Percentiles rank a stretch among this genome's conserved stretches.
Conservation (phyloP, 805 yeast species). For the Ogataea pignaliae region DNA sequence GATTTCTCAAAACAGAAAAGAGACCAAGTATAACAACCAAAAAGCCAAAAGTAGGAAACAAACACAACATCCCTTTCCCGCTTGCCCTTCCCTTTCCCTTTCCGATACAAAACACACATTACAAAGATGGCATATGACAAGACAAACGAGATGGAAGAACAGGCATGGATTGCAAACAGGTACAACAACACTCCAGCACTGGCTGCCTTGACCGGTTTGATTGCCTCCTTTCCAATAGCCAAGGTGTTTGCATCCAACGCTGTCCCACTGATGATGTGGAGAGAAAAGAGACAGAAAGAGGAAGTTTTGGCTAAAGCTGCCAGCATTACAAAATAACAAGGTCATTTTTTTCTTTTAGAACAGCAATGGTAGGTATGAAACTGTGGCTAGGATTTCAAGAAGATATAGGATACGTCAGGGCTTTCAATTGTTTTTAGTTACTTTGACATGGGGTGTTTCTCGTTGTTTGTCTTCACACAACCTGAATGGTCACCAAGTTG, state of each 20-base stretch:
- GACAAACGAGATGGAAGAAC: slow-evolving; percentile 36
- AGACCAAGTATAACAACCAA: no score
- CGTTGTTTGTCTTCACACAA: no score
- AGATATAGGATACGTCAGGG: no score
- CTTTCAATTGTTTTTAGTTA: no score
- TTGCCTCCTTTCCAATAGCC: slow-evolving; percentile 54
- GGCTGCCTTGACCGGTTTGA: slow-evolving; percentile 53
- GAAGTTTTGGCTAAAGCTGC: background rate
- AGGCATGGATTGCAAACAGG: slow-evolving; percentile 45
- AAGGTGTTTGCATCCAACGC: slow-evolving; percentile 58
- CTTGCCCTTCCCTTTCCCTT: background rate
- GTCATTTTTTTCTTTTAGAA: background rate
- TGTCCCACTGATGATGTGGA: slow-evolving; percentile 50
- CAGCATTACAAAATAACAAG: background rate
- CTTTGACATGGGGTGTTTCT: no score
- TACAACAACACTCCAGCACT: slow-evolving; percentile 50
- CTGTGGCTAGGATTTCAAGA: no score
- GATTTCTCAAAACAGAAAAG: no score
- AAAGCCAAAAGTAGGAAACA: background rate
- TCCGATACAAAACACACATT: background rate
- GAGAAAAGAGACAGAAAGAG: slow-evolving; percentile 33
- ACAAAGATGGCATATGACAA: slow-evolving; percentile 23
- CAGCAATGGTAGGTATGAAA: background rate
- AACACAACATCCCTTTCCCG: background rate
- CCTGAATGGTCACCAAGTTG: no score